Evolutionary conservation across 1,139 yeast genomes (phyloP), one percentile per base, ranked within the genome.

Genomic region (Hyphopichia fennica): DNA sequence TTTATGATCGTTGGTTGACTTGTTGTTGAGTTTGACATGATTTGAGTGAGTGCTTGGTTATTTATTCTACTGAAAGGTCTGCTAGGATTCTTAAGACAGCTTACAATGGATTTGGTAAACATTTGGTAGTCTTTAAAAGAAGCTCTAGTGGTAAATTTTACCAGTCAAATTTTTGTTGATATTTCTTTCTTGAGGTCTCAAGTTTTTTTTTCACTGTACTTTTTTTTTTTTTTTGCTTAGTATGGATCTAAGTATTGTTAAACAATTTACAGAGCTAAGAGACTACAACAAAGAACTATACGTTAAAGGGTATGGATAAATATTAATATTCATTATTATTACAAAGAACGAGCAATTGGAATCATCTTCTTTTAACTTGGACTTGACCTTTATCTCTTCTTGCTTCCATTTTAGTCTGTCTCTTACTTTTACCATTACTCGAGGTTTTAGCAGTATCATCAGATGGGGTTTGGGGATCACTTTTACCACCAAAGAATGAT

Each of bases 381-480:
- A 34, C 37, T 34, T 38, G 41, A 29, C 41, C 41, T 27, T 38
- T 38, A 37, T 71, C 74, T 32, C 66, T 64, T 45, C 79, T 63
- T 30, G 71, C 70, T 48, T 76, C 78, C 48, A 74, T 49, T 52
- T 77, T 77, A 15, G 67, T 59, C 47, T 76, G 81, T 55, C 82
- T 68, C 51, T 75, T 77, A 47, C 79, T 72, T 56, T 70, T 70
- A 14, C 41, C 52, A 16, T 48, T 52, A 13, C 47, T 13, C 47
- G 41, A 34, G 17, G 19, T 17, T 6, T 9, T 11, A 6, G 7
- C 49, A 43, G 35, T 41, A 49, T 22, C 63, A 63, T 38, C 54
- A 42, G 17, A 56, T 55, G 19, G 11, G 13, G 14, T 7, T 9
- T 16, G 3, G 25, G 58, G 41, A 14, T 56, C 58, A 43, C 45